Conservation (phyloP, 495 filamentous ascomycete genomes). For the Amorphotheca resinae region DNA sequence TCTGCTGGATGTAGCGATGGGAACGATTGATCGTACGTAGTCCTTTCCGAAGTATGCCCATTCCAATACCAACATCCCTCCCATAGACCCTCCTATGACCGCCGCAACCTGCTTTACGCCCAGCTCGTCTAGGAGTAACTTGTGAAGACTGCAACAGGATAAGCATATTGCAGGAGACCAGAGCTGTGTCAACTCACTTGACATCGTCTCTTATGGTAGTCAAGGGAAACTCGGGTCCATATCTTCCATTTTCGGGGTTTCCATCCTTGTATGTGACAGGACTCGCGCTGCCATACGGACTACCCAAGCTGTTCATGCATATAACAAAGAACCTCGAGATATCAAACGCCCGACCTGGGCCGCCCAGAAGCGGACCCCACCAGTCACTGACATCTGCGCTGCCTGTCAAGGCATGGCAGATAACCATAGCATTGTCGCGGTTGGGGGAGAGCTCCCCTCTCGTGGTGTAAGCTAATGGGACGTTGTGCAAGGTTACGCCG, state of each 20-base stretch:
- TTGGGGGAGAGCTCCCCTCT: constrained; percentile 62
- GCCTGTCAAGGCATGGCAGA: constrained; percentile 92
- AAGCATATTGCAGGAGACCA: constrained; percentile 9
- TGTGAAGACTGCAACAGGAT: constrained; percentile 57
- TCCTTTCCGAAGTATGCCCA: constrained; percentile 94
- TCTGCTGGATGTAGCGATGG: constrained; percentile 86
- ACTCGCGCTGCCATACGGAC: constrained; percentile 92
- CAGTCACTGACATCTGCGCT: constrained; percentile 94
- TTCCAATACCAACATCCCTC: constrained; percentile 92
- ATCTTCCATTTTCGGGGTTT: constrained; percentile 57
- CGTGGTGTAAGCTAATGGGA: constrained; percentile 87
- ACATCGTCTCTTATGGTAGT: constrained; percentile 95
- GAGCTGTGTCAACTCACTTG: constrained; percentile 40
- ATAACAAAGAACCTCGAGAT: constrained; percentile 84
- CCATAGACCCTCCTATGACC: constrained; percentile 95
- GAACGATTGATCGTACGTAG: constrained; percentile 82
- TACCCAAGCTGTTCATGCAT: constrained; percentile 92
- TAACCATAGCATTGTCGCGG: constrained; percentile 85
- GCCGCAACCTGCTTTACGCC: constrained; percentile 78
- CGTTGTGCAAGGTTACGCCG: constrained; percentile 73
- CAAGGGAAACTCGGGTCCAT: constrained; percentile 92
- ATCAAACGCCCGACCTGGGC: constrained; percentile 84
- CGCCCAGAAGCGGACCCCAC: constrained; percentile 93
- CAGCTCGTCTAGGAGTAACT: constrained; percentile 77
- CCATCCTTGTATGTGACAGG: constrained; percentile 83